These are phyloP conservation scores for Astrephomene gubernaculifera DNA, from an alignment of 139 green algal species.

Conservation along the genomic window DNA sequence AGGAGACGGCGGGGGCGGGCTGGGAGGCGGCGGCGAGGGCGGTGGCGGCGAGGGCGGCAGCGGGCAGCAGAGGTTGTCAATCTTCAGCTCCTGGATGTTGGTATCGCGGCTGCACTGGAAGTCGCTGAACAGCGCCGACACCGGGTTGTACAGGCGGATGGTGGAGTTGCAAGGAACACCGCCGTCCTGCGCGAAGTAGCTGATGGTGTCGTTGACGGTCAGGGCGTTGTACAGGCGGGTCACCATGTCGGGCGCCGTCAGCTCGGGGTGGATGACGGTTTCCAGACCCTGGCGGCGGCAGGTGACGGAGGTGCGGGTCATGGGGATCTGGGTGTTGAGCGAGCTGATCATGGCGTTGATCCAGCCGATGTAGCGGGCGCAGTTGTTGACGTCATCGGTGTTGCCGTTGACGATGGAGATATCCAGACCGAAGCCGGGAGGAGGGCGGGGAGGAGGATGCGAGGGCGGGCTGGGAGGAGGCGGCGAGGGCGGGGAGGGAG, in stretches of 20 bases:
- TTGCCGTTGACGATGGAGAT: slow-evolving; percentile 26
- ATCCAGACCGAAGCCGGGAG: slow-evolving; percentile 10
- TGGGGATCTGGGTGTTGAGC: neutral
- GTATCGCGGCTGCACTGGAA: neutral
- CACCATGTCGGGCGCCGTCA: neutral
- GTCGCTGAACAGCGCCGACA: neutral
- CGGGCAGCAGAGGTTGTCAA: slow-evolving; percentile 28
- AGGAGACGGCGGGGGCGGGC: neutral
- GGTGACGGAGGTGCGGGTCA: neutral
- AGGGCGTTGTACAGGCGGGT: slow-evolving; percentile 10
- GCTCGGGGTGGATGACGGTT: slow-evolving; percentile 14
- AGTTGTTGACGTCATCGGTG: slow-evolving; percentile 16
- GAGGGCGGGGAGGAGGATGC: neutral
- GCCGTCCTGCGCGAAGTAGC: slow-evolving; percentile 4
- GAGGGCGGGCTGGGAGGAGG: neutral
- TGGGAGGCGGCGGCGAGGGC: neutral
- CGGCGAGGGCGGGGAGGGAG: neutral
- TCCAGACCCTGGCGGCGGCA: slow-evolving; percentile 3
- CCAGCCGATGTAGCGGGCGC: neutral
- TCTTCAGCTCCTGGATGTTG: neutral
- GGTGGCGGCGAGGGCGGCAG: slow-evolving; percentile 2
- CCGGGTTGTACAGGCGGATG: slow-evolving; percentile 26
- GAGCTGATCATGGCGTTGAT: slow-evolving; percentile 13
- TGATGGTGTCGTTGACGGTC: neutral
- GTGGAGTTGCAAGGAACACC: slow-evolving; percentile 11